Percentiles rank a stretch among this genome's conserved stretches.
These are phyloP conservation scores for Fusarium stilboides DNA, from an alignment of 2,329 filamentous ascomycete genomes.

Conservation along the genomic window DNA sequence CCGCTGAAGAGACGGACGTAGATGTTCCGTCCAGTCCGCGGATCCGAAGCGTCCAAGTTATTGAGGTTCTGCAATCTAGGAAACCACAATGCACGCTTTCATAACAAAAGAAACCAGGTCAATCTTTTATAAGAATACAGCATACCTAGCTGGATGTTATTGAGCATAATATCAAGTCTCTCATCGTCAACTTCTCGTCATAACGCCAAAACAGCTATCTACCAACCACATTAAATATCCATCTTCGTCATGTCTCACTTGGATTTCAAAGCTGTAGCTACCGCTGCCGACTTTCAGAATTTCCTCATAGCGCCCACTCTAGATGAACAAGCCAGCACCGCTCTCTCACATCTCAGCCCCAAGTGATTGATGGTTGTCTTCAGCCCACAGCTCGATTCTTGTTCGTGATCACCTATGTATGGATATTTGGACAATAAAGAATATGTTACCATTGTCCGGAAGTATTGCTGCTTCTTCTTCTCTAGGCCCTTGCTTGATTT, in stretches of 20 bases:
- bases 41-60: neutral
- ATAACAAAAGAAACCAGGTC: too few species aligned
- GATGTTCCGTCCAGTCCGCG: conserved; percentile 1
- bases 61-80: neutral
- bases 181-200: too few species aligned
- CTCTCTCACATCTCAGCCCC: conserved; percentile 1
- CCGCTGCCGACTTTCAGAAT: neutral
- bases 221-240: neutral
- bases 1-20: neutral
- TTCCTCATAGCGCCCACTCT: neutral
- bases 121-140: neutral
- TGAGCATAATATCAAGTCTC: neutral
- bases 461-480: too few species aligned
- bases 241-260: neutral
- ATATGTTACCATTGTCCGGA: too few species aligned
- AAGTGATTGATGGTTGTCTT: too few species aligned
- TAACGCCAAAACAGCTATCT: neutral
- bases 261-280: neutral
- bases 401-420: too few species aligned
- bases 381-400: too few species aligned
- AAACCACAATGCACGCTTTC: neutral
- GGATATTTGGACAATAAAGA: too few species aligned
- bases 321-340: neutral
- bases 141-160: neutral
- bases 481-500: too few species aligned